These are phyloP conservation scores for Solanum bulbocastanum DNA, from an alignment of 257 asterid genomes.

Conservation along the genomic window DNA sequence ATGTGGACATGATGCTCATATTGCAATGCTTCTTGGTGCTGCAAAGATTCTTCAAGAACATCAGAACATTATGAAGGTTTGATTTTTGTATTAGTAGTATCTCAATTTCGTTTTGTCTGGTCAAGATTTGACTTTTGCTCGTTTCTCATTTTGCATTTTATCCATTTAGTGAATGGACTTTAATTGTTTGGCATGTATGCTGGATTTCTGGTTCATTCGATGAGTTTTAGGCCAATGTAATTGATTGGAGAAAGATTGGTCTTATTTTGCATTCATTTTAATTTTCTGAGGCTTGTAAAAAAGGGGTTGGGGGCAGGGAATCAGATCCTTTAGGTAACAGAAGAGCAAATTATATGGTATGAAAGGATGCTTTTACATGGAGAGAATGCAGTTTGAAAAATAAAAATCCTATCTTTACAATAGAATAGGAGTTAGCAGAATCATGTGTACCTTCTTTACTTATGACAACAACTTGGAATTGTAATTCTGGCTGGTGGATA, in stretches of 20 bases:
- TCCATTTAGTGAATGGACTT: neutral
- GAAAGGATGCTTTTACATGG: neutral
- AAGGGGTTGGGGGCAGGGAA: neutral
- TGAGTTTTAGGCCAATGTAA: neutral
- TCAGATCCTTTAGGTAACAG: neutral
- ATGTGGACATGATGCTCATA: slow-evolving; percentile 98
- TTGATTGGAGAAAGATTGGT: neutral
- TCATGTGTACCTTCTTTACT: neutral
- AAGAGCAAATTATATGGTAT: neutral
- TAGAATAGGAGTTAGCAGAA: neutral
- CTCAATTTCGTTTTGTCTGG: neutral
- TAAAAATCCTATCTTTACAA: neutral
- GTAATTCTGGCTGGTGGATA: neutral
- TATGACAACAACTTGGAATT: neutral
- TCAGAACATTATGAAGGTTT: slow-evolving; percentile 49
- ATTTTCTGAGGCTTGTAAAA: neutral
- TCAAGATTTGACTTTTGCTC: neutral
- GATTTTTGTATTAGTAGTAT: neutral
- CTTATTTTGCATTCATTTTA: neutral
- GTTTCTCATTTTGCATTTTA: neutral
- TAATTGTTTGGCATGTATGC: neutral
- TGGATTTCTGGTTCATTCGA: neutral
- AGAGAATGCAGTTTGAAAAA: neutral
- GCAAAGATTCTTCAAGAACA: slow-evolving; percentile 83
- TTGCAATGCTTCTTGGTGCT: slow-evolving; percentile 96